These are phyloP conservation scores for Suhomyces terraborum DNA, from an alignment of 1,139 yeast genomes.

Conservation along the genomic window DNA sequence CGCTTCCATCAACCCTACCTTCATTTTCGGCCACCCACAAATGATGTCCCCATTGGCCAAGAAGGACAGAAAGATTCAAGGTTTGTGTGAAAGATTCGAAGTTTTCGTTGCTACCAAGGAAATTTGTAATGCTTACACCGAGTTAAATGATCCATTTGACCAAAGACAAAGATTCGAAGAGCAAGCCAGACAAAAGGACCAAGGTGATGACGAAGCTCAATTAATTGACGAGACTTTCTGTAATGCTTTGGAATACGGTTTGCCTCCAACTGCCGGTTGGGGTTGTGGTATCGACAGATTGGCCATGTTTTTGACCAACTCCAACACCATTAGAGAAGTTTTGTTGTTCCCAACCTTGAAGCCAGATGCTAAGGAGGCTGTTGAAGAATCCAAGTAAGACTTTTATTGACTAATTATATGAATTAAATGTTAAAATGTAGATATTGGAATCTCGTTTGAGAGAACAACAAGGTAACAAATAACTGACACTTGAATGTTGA, in stretches of 20 bases:
- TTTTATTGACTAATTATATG: not conserved
- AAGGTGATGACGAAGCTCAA: conserved; percentile 99
- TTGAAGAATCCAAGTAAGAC: conserved; percentile 1
- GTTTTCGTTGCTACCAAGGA: conserved; percentile 98
- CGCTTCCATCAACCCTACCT: conserved; percentile 92
- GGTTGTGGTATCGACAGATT: conserved; percentile 99
- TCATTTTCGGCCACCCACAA: conserved; percentile 98
- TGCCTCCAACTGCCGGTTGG: conserved; percentile 99
- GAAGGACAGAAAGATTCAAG: conserved; percentile 88
- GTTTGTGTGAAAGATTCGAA: conserved; percentile 97
- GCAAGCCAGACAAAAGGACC: conserved; percentile 97
- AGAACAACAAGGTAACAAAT: no score
- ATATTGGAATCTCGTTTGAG: not conserved
- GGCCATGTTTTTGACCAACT: conserved; percentile 96
- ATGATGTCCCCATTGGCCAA: conserved; percentile 99
- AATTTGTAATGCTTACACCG: conserved; percentile 97
- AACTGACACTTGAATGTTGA: no score
- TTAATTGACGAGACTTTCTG: conserved; percentile 94
- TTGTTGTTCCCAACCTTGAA: conserved; percentile 97
- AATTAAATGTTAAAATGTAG: not conserved
- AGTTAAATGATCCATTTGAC: conserved; percentile 97
- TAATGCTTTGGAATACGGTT: conserved; percentile 96
- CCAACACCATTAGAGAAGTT: conserved; percentile 97
- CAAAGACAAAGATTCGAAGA: conserved; percentile 97
- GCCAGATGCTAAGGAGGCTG: conserved; percentile 56